Evolutionary conservation across 129 eudicot genomes (phyloP), one percentile per base, ranked within the genome.

Genomic region (Smallanthus sonchifolius): DNA sequence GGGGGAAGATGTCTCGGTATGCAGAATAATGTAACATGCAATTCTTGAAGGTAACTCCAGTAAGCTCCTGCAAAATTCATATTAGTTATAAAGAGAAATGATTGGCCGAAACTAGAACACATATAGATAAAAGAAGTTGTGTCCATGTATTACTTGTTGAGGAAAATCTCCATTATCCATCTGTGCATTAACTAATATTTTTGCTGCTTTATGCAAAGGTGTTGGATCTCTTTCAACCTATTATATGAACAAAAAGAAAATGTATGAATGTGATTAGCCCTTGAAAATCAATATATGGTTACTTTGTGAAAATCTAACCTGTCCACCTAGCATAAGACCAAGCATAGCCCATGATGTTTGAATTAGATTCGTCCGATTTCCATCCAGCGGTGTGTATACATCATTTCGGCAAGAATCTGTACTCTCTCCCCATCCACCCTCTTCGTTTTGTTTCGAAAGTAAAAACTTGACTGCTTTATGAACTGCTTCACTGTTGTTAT

Each of bases 391-490:
- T 76, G 69, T 69, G 55, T 76, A 81, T 32, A 87, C 87, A 84
- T 56, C 84, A 19, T 67, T 65, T 10, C 84, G 87, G 80, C 89
- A 84, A 9, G 89, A 87, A 36, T 69, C 45, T 10, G 55, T 32
- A 62, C 89, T 82, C 75, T 87, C 92, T 59, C 92, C 92, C 92
- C 92, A 87, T 0, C 92, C 89, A 62, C 92, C 92, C 36, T 82
- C 82, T 40, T 80, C 80, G 14, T 69, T 84, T 60, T 87, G 92
- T 55, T 75, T 72, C 15, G 47, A 68, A 20, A 87, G 77, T 61
- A 76, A 45, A 63, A 87, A 84, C 0, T 62, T 55, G 2, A 77
- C 84, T 2, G 77, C 92, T 84, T 74, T 84, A 30, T 82, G 66
- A 32, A 87, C 70, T 5, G 84, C 66, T 70, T 62, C 36, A 54